phyloP scores from a whole-genome alignment of 805 yeast genomes.

The Saccharomycopsis babjevae region DNA sequence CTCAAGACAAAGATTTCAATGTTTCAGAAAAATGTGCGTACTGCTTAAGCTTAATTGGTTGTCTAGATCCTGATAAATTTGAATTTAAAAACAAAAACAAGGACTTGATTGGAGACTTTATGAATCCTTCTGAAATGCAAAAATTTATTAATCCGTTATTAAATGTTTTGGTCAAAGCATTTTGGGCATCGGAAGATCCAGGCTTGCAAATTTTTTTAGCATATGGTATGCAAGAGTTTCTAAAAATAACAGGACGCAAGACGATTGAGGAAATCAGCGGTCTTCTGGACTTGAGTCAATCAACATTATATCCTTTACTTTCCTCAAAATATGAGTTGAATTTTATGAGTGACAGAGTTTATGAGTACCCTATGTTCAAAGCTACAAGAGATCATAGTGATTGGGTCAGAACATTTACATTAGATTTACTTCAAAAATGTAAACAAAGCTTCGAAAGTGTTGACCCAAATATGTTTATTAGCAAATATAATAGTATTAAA shows the following conservation, averaged over 20 bases:
- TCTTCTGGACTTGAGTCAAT: conserved; percentile 52
- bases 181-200: conserved; percentile 87
- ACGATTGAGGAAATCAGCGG: conserved; percentile 27
- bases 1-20: conserved; percentile 9
- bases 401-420: conserved; percentile 67
- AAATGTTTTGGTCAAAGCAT: conserved; percentile 64
- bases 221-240: conserved; percentile 77
- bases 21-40: conserved; percentile 54
- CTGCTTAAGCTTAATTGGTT: conserved; percentile 68
- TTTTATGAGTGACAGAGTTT: conserved; percentile 35
- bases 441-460: conserved; percentile 5
- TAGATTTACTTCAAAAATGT: conserved; percentile 47
- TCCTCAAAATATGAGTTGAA: conserved; percentile 65
- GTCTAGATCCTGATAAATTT: conserved; percentile 30
- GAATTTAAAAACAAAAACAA: conserved; percentile 32
- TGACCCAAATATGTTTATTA: background rate
- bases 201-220: conserved; percentile 75
- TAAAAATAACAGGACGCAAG: conserved; percentile 39
- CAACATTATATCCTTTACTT: conserved; percentile 66
- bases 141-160: conserved; percentile 8
- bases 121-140: conserved; percentile 40
- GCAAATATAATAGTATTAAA: conserved; percentile 12
- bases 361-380: conserved; percentile 56
- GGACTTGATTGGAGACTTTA: conserved; percentile 52
- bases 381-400: conserved; percentile 43